Percentiles rank a stretch among this genome's conserved stretches.
Evolutionary conservation across 805 yeast species (phyloP).

Genomic region (Nakazawaea ernobii): DNA sequence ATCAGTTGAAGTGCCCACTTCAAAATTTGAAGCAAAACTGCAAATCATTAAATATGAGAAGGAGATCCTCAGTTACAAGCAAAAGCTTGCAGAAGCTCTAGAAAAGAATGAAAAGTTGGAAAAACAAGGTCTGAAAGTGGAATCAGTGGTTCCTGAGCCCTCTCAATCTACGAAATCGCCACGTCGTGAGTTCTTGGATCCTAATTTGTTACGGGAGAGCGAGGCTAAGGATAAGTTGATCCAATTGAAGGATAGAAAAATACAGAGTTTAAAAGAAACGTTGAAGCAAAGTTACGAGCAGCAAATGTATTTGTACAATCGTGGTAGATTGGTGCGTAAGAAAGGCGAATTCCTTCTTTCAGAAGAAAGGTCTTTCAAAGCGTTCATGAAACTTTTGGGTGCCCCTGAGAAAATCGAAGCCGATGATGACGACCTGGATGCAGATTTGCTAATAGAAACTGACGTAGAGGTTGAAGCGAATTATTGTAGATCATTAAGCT

Average conservation of each 20-base stretch:
- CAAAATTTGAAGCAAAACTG: background rate
- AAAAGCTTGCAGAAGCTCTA: no score
- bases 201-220: background rate
- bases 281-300: background rate
- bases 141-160: no score
- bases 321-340: background rate
- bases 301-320: background rate
- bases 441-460: background rate
- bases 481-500: background rate
- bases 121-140: no score
- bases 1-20: background rate
- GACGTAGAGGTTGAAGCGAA: background rate
- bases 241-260: background rate
- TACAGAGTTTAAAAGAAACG: background rate
- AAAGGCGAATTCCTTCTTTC: background rate
- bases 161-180: no score
- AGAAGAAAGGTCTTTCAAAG: background rate
- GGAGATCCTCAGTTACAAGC: no score
- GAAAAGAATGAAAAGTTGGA: no score
- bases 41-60: no score
- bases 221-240: background rate
- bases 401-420: background rate
- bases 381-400: background rate
- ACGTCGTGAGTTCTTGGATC: background rate
- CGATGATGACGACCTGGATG: background rate